Evolutionary conservation across 148 eudicot genomes (phyloP).

Genomic region (Talinum fruticosum): DNA sequence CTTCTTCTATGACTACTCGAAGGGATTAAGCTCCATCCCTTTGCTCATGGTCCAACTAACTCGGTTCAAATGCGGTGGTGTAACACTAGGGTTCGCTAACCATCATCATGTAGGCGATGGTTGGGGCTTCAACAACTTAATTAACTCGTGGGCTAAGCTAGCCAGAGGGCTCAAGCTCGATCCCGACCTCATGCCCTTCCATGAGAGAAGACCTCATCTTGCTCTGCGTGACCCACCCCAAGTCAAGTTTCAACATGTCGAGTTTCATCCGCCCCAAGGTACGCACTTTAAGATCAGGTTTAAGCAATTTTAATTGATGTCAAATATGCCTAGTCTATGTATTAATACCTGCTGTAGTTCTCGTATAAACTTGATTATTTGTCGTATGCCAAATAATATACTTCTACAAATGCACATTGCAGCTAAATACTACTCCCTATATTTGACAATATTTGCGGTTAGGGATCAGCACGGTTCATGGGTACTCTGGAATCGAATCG

Average conservation of each 20-base stretch:
- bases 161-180: slow-evolving; percentile 25
- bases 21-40: slow-evolving; percentile 19
- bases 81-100: slow-evolving; percentile 25
- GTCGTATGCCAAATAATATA: no score
- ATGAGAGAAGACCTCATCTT: slow-evolving; percentile 21
- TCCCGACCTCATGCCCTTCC: slow-evolving; percentile 28
- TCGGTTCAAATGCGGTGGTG: slow-evolving; percentile 37
- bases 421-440: no score
- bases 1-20: slow-evolving; percentile 22
- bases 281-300: no score
- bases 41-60: slow-evolving; percentile 28
- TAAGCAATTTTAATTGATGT: background rate
- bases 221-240: slow-evolving; percentile 34
- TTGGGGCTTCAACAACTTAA: slow-evolving; percentile 8
- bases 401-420: no score
- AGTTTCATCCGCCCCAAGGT: slow-evolving; percentile 24
- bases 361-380: no score
- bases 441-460: no score
- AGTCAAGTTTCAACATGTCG: slow-evolving; percentile 31
- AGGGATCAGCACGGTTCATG: no score
- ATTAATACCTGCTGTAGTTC: no score
- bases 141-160: slow-evolving; percentile 29
- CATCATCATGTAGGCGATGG: slow-evolving; percentile 34
- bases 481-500: no score
- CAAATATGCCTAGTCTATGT: background rate